Conservation (phyloP, 2,329 filamentous ascomycete species). For the Lachnellula cervina region DNA sequence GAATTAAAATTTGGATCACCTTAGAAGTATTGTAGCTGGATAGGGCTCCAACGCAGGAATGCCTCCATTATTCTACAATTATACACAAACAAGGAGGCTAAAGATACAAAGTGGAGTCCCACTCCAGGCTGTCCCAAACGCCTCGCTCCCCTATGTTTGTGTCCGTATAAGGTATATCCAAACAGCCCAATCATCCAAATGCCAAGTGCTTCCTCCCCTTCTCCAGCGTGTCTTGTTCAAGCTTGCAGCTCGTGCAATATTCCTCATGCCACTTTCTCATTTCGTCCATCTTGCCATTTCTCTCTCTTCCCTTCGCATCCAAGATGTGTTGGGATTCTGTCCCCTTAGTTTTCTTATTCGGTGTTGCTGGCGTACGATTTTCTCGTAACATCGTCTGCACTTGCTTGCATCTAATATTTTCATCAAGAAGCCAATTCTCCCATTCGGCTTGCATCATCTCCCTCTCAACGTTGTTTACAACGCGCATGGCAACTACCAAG, state of each 20-base stretch:
- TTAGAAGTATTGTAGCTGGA: too few species aligned
- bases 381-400: conserved; percentile 43
- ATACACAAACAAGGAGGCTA: background rate
- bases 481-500: conserved; percentile 80
- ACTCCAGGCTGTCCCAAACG: background rate
- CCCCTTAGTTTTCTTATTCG: conserved; percentile 24
- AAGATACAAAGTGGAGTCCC: background rate
- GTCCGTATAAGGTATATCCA: background rate
- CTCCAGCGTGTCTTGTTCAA: conserved; percentile 28
- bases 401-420: conserved; percentile 70
- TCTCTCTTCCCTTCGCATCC: conserved; percentile 18
- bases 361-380: conserved; percentile 21
- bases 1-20: too few species aligned
- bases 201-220: conserved; percentile 18
- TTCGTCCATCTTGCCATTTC: conserved; percentile 37
- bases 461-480: conserved; percentile 83
- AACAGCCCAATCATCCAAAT: conserved; percentile 19
- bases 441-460: conserved; percentile 85
- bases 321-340: conserved; percentile 18
- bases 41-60: too few species aligned
- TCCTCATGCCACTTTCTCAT: conserved; percentile 52
- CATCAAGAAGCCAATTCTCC: conserved; percentile 85
- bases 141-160: background rate
- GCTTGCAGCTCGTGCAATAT: conserved; percentile 57
- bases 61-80: background rate